A percentile compares a stretch with the other conserved stretches of the same genome.
Conservation (phyloP, 2,329 filamentous ascomycete species). For the Cladosporium halotolerans region DNA sequence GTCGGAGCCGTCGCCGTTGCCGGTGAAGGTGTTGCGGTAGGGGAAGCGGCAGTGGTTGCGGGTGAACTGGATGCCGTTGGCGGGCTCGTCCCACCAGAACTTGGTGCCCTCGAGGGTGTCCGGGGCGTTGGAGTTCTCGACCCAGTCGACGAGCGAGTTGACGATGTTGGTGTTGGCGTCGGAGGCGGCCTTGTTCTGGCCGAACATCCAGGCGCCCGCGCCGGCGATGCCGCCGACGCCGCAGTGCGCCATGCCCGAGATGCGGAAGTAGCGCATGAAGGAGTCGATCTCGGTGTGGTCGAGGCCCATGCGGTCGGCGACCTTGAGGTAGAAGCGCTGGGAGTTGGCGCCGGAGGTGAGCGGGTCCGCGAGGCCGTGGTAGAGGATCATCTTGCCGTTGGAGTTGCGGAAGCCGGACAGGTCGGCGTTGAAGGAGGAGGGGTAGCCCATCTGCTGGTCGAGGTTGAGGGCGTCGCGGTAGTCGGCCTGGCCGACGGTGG, state of each 20-base stretch:
- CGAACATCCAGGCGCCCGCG: constrained; percentile 39
- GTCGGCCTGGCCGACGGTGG: constrained; percentile 35
- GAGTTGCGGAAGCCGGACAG: constrained; percentile 33
- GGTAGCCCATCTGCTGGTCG: constrained; percentile 37
- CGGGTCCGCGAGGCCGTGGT: constrained; percentile 37
- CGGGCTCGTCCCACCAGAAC: constrained; percentile 37
- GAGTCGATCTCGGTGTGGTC: constrained; percentile 34
- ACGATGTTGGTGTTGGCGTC: constrained; percentile 42
- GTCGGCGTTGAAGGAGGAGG: constrained; percentile 35
- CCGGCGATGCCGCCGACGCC: constrained; percentile 36
- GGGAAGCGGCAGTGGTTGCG: constrained; percentile 41
- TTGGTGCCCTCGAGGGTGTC: constrained; percentile 38
- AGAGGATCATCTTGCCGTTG: constrained; percentile 41
- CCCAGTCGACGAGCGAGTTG: constrained; percentile 38
- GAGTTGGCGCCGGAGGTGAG: constrained; percentile 43
- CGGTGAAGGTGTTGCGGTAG: constrained; percentile 31
- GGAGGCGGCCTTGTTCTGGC: constrained; percentile 27
- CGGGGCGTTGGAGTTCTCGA: constrained; percentile 28
- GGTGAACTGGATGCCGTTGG: constrained; percentile 38
- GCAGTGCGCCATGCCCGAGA: constrained; percentile 49
- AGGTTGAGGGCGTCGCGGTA: constrained; percentile 33
- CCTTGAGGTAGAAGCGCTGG: constrained; percentile 45
- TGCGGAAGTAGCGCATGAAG: constrained; percentile 46
- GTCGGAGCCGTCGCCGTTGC: constrained; percentile 29
- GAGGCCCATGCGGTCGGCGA: constrained; percentile 34